Conservation (phyloP, 2,329 filamentous ascomycete genomes). For the Colletotrichum gigasporum region DNA sequence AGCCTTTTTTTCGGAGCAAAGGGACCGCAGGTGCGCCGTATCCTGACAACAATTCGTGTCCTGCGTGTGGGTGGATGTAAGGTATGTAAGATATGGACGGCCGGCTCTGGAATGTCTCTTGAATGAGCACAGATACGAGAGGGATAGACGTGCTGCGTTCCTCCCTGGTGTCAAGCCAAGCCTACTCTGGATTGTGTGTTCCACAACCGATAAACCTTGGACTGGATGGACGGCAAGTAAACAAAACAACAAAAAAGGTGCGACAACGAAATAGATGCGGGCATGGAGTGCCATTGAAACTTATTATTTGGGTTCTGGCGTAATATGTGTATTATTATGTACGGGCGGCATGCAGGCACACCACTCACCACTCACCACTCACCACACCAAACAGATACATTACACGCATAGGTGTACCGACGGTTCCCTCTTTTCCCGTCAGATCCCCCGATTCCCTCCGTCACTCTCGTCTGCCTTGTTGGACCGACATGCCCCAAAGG, state of each 20-base stretch:
- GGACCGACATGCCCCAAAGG: not conserved
- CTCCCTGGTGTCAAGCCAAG: slow-evolving; percentile 29
- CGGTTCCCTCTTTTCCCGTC: slow-evolving; percentile 5
- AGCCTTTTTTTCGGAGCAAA: not conserved
- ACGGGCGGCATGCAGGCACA: not conserved
- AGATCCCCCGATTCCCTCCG: slow-evolving; percentile 26
- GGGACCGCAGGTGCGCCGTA: not conserved
- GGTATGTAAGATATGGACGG: slow-evolving; percentile 15
- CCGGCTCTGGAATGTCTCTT: slow-evolving; percentile 27
- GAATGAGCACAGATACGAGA: slow-evolving; percentile 28
- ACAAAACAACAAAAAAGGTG: not conserved
- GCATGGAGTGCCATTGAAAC: not conserved
- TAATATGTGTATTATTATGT: not conserved
- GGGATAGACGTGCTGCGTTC: slow-evolving; percentile 28
- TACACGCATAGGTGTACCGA: too few species aligned
- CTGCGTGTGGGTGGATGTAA: not conserved
- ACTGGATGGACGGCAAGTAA: not conserved
- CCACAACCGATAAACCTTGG: not conserved
- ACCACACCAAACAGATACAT: too few species aligned
- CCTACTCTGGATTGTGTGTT: not conserved
- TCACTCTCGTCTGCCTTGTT: slow-evolving; percentile 14
- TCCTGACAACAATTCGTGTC: slow-evolving; percentile 1
- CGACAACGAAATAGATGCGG: not conserved
- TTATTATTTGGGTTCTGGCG: not conserved
- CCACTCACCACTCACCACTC: not conserved